phyloP scores from a whole-genome alignment of 2,329 filamentous ascomycete species.

The Penicillium sp. region DNA sequence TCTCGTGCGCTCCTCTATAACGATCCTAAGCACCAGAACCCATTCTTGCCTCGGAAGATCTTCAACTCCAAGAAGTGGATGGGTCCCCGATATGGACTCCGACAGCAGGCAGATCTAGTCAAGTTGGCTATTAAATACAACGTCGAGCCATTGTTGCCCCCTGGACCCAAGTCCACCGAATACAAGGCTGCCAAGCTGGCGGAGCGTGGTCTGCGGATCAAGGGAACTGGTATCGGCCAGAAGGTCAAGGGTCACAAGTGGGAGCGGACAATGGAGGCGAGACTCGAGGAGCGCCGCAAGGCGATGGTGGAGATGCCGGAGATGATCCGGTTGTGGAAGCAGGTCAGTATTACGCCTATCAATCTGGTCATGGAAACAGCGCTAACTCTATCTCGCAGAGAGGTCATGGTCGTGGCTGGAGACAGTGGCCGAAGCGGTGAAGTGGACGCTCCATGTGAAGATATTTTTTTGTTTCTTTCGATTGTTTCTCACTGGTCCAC shows the following conservation, averaged over 20 bases:
- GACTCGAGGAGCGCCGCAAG: constrained; percentile 83
- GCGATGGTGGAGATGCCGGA: constrained; percentile 95
- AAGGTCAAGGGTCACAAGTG: constrained; percentile 93
- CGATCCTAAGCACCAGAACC: constrained; percentile 65
- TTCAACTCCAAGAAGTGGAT: constrained; percentile 80
- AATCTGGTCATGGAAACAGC: constrained; percentile 2
- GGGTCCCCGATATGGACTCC: constrained; percentile 77
- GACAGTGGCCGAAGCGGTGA: constrained; percentile 68
- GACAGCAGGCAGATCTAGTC: constrained; percentile 86
- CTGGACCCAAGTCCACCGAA: constrained; percentile 75
- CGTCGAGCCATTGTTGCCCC: constrained; percentile 79
- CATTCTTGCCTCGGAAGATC: constrained; percentile 80
- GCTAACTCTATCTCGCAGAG: constrained; percentile 54
- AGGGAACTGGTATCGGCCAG: constrained; percentile 90
- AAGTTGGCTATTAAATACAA: constrained; percentile 79
- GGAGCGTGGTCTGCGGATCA: constrained; percentile 79
- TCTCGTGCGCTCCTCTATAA: constrained; percentile 41
- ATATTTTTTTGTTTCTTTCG: constrained; percentile 23
- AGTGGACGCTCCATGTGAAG: constrained; percentile 7
- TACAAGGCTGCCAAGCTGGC: constrained; percentile 67
- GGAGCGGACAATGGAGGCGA: constrained; percentile 82
- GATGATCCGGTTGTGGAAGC: constrained; percentile 90
- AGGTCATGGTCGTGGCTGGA: constrained; percentile 74
- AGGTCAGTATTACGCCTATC: constrained; percentile 59
- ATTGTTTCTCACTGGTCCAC: constrained; percentile 14